Conservation (phyloP, 768 basidiomycete species). For the Russula olivacea region DNA sequence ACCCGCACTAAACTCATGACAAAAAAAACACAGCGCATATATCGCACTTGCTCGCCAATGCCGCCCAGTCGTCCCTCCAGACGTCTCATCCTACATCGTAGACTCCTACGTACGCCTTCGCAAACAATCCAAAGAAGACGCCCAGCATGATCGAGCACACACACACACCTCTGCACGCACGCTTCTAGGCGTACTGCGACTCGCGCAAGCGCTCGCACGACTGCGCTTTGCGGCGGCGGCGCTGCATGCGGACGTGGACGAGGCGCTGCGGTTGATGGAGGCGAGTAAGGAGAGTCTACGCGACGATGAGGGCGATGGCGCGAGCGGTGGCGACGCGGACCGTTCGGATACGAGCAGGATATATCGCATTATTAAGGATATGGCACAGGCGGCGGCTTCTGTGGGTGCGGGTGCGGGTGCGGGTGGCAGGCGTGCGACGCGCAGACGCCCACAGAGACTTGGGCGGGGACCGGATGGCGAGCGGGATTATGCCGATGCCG, state of each 20-base stretch:
- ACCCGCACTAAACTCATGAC: not conserved
- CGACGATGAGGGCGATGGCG: slow-evolving; percentile 58
- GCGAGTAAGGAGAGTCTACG: slow-evolving; percentile 88
- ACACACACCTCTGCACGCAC: slow-evolving; percentile 96
- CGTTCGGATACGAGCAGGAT: slow-evolving; percentile 77
- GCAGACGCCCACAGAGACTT: slow-evolving; percentile 51
- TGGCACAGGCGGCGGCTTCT: slow-evolving; percentile 44
- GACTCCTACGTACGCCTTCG: slow-evolving; percentile 94
- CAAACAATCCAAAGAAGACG: slow-evolving; percentile 87
- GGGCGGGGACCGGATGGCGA: slow-evolving; percentile 55
- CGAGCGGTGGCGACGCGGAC: slow-evolving; percentile 54
- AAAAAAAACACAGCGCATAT: slow-evolving; percentile 62
- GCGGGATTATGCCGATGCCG: slow-evolving; percentile 63
- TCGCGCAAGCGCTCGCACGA: slow-evolving; percentile 91
- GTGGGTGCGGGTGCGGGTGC: slow-evolving; percentile 18
- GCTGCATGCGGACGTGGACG: slow-evolving; percentile 85
- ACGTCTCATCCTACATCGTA: slow-evolving; percentile 89
- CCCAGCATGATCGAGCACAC: slow-evolving; percentile 80
- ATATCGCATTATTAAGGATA: slow-evolving; percentile 85
- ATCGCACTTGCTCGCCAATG: slow-evolving; percentile 86
- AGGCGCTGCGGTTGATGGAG: slow-evolving; percentile 94
- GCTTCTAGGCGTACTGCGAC: slow-evolving; percentile 86
- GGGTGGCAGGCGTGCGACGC: slow-evolving; percentile 37
- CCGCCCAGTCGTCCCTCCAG: slow-evolving; percentile 83
- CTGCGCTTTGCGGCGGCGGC: slow-evolving; percentile 80